These are phyloP conservation scores for Chlamydomonas eustigma DNA, from an alignment of 139 green algal species.

Conservation along the genomic window DNA sequence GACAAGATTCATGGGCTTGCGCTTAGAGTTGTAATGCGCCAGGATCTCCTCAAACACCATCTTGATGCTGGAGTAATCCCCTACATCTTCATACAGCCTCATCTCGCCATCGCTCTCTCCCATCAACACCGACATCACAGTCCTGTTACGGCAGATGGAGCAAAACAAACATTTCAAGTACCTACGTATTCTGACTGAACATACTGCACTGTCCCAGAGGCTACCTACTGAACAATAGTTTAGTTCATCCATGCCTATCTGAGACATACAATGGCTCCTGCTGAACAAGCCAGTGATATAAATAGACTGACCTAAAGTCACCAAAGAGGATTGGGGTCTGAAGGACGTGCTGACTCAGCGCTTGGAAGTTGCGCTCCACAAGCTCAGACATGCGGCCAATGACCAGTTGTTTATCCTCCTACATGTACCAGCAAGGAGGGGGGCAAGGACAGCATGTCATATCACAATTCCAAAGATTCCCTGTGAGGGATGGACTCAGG, in stretches of 20 bases:
- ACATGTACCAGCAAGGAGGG: not conserved
- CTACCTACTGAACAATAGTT: too few relatives aligned
- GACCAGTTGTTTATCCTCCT: slow-evolving; percentile 51
- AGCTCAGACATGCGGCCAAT: slow-evolving; percentile 41
- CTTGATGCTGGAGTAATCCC: slow-evolving; percentile 63
- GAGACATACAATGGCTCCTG: too few relatives aligned
- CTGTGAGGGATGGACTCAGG: not conserved
- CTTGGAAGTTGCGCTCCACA: slow-evolving; percentile 37
- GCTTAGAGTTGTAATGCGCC: slow-evolving; percentile 62
- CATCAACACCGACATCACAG: slow-evolving; percentile 21
- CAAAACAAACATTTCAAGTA: too few relatives aligned
- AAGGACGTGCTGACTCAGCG: slow-evolving; percentile 40
- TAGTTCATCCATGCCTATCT: too few relatives aligned
- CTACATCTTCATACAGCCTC: slow-evolving; percentile 73
- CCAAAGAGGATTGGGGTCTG: slow-evolving; percentile 74
- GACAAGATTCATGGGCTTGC: slow-evolving; percentile 73
- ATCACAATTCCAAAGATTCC: too few relatives aligned
- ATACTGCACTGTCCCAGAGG: too few relatives aligned
- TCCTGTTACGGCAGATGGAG: too few relatives aligned
- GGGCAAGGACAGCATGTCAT: not conserved
- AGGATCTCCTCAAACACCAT: slow-evolving; percentile 66
- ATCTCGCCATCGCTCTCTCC: slow-evolving; percentile 30
- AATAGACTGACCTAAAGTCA: slow-evolving; percentile 58
- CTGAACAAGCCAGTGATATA: too few relatives aligned
- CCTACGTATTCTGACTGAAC: too few relatives aligned